Percentiles rank a stretch among this genome's conserved stretches.
These are phyloP conservation scores for Sextonia rubra DNA, from an alignment of 164 flowering plant genomes.

Conservation along the genomic window DNA sequence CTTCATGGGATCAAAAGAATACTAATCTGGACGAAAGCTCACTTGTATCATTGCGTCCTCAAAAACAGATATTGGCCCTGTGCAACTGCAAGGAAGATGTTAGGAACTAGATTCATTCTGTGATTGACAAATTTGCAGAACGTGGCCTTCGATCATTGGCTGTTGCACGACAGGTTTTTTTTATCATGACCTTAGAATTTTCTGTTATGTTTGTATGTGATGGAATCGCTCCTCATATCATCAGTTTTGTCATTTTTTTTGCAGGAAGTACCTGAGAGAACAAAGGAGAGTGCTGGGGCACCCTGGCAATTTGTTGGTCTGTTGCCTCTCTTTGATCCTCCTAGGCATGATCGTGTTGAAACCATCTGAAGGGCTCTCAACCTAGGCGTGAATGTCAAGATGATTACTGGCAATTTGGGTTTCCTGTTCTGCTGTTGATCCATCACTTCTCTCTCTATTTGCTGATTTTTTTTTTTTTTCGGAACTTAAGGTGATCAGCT, in stretches of 20 bases:
- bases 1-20: neutral
- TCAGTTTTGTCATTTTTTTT: conserved; percentile 1
- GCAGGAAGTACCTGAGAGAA: conserved; percentile 35
- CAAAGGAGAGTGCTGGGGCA: conserved; percentile 29
- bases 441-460: neutral
- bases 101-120: conserved; percentile 25
- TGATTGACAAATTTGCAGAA: conserved; percentile 37
- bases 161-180: conserved; percentile 31
- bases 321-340: conserved; percentile 37
- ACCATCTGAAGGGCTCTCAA: conserved; percentile 35
- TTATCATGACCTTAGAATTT: neutral
- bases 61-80: conserved; percentile 26
- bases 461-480: neutral
- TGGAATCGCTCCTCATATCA: neutral
- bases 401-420: conserved; percentile 27
- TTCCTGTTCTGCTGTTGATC: neutral
- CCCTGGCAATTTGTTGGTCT: conserved; percentile 40
- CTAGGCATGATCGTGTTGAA: conserved; percentile 32
- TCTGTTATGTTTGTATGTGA: neutral
- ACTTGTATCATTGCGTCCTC: neutral
- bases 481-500: conserved; percentile 33
- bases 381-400: conserved; percentile 36
- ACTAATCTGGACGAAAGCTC: neutral
- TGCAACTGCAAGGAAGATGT: conserved; percentile 35
- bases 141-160: conserved; percentile 39